Conservation (phyloP, 2,329 filamentous ascomycete genomes). For the Knufia petricola region DNA sequence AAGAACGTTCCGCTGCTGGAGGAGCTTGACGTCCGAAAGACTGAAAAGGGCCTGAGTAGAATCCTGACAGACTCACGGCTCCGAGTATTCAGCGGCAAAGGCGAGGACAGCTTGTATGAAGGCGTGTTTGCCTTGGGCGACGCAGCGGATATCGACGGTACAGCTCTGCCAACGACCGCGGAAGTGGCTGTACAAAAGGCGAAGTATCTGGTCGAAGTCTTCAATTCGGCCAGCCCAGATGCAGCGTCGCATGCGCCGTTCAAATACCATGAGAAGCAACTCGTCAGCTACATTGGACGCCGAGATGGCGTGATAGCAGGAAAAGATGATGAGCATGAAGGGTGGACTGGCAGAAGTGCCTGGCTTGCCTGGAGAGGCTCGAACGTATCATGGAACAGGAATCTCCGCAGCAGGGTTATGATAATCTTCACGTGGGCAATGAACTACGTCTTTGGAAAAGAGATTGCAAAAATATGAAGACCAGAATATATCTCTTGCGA, state of each 20-base stretch:
- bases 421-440: conserved; percentile 28
- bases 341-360: conserved; percentile 33
- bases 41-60: conserved; percentile 27
- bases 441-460: conserved; percentile 27
- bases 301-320: conserved; percentile 35
- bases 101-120: conserved; percentile 14
- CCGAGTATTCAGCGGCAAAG: conserved; percentile 17
- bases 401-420: conserved; percentile 27
- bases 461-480: conserved; percentile 36
- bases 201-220: conserved; percentile 17
- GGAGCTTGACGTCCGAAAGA: conserved; percentile 27
- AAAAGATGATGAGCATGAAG: conserved; percentile 16
- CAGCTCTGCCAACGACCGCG: conserved; percentile 20
- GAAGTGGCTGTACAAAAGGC: conserved; percentile 23
- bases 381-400: conserved; percentile 29
- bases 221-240: conserved; percentile 13
- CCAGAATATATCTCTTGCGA: too few relatives aligned
- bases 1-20: conserved; percentile 28
- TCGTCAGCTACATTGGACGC: conserved; percentile 34
- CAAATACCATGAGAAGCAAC: conserved; percentile 30
- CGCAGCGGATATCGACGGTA: conserved; percentile 23
- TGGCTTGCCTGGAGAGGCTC: conserved; percentile 38
- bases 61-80: conserved; percentile 30
- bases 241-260: conserved; percentile 23
- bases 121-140: conserved; percentile 26